A percentile compares a stretch with the other conserved stretches of the same genome.
Conservation (phyloP, 2,329 filamentous ascomycete genomes). For the Colletotrichum sp. region DNA sequence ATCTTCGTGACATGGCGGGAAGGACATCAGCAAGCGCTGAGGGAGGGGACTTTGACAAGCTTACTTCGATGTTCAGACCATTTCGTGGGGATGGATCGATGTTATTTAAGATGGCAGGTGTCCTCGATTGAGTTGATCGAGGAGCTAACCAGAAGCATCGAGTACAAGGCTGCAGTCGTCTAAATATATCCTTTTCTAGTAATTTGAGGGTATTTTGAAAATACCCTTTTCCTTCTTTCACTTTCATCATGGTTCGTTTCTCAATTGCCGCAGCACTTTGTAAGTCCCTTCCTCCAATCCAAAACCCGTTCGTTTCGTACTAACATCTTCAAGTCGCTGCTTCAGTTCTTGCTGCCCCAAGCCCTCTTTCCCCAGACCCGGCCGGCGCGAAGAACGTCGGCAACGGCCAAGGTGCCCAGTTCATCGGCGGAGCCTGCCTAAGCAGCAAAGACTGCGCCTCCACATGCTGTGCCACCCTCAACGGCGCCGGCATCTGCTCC, state of each 20-base stretch:
- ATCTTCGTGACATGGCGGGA: background rate
- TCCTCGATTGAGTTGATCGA: background rate
- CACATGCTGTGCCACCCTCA: constrained; percentile 23
- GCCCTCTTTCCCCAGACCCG: constrained; percentile 28
- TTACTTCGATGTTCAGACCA: background rate
- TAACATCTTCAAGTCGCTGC: constrained; percentile 18
- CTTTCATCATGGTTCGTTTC: constrained; percentile 18
- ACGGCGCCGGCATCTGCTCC: constrained; percentile 31
- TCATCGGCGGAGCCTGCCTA: constrained; percentile 33
- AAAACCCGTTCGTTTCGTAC: background rate
- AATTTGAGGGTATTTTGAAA: background rate
- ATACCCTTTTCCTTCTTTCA: background rate
- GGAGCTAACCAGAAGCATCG: background rate
- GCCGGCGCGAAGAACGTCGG: constrained; percentile 31
- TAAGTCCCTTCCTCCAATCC: background rate
- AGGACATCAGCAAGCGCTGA: background rate
- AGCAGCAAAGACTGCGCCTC: constrained; percentile 32
- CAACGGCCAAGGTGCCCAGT: constrained; percentile 29
- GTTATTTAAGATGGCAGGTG: constrained; percentile 4
- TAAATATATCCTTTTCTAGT: background rate
- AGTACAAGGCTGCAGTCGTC: background rate
- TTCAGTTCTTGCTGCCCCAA: constrained; percentile 20
- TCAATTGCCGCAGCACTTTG: constrained; percentile 1
- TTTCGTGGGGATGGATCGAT: background rate
- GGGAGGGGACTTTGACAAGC: background rate